phyloP scores from a whole-genome alignment of 2,329 filamentous ascomycete species.

The Arachnomyces sp. region DNA sequence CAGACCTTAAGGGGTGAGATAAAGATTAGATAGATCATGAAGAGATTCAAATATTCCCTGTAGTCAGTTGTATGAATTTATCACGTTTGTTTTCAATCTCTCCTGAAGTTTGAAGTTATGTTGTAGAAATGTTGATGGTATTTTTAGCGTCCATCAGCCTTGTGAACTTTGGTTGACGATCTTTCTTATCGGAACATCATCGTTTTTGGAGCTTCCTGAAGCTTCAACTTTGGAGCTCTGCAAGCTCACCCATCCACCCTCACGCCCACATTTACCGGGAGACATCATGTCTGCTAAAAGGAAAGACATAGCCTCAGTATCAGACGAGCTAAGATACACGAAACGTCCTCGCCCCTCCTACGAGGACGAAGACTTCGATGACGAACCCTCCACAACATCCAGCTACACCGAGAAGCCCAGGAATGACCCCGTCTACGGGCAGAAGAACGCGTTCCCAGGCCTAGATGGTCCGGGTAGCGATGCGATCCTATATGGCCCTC shows the following conservation, averaged over 20 bases:
- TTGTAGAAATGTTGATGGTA: constrained; percentile 4
- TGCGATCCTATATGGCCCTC: constrained; percentile 59
- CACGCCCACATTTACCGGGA: not conserved
- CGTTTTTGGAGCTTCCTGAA: constrained; percentile 8
- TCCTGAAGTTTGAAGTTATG: constrained; percentile 7
- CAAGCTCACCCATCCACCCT: not conserved
- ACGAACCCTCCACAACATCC: constrained; percentile 13
- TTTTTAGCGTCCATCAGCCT: no score
- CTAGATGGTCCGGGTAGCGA: constrained; percentile 45
- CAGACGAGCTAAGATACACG: constrained; percentile 7
- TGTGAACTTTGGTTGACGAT: not conserved
- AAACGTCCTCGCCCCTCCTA: constrained; percentile 27
- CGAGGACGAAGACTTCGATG: constrained; percentile 21
- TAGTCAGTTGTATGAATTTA: no score
- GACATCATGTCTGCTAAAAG: constrained; percentile 9
- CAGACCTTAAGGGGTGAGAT: constrained; percentile 25
- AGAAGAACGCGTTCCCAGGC: constrained; percentile 63
- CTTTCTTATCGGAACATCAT: constrained; percentile 22
- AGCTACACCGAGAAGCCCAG: constrained; percentile 29
- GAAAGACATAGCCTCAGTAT: constrained; percentile 6
- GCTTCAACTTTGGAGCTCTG: no score
- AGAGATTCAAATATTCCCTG: no score
- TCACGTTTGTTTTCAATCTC: not conserved
- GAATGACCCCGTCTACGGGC: constrained; percentile 59
- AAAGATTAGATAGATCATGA: no score